Evolutionary conservation across 164 flowering plant species (phyloP), one percentile per base, ranked within the genome.

Genomic region (Umbellularia californica): DNA sequence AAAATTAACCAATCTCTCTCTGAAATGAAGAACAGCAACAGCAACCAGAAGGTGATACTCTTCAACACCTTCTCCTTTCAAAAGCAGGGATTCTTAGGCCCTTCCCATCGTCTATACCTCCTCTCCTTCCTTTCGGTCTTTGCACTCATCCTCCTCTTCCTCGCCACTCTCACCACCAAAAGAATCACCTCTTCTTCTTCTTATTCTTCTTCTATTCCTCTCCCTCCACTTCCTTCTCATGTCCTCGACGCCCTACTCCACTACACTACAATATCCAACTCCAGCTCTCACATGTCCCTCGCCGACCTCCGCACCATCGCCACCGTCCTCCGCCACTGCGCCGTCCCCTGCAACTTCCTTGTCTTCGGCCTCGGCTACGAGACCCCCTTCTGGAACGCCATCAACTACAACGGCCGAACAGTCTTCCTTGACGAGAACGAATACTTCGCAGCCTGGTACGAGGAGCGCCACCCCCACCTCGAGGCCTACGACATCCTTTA

Each of bases 401-500:
- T 95, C 50, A 95, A 95, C 82, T 68, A 64, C 85, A 76, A 76
- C 35, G 97, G 98, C 58, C 81, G 90, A 15, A 93, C 99, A 7
- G 85, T 91, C 24, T 89, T 93, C 77, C 78, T 95, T 71, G 97
- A 91, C 82, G 97, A 92, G 68, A 91, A 70, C 84, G 85, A 86
- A 75, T 90, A 80, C 81, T 76, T 75, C 58, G 79, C 92, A 62
- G 76, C 88, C 11, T 65, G 62, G 17, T 76, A 86, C 76, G 97
- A 93, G 60, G 79, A 87, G 68, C 76, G 70, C 27, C 85, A 89
- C 70, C 89, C 90, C 2, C 84, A 75, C 2, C 74, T 91, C 35
- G 99, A 95, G 73, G 97, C 90, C 1, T 95, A 93, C 85, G 97
- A 95, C 72, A 89, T 95, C 0, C 90, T 84, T 50, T 95, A 82